Percentiles rank a stretch among this genome's conserved stretches.
Conservation (phyloP, 208 protist genomes). For the Novymonas esmeraldas region DNA sequence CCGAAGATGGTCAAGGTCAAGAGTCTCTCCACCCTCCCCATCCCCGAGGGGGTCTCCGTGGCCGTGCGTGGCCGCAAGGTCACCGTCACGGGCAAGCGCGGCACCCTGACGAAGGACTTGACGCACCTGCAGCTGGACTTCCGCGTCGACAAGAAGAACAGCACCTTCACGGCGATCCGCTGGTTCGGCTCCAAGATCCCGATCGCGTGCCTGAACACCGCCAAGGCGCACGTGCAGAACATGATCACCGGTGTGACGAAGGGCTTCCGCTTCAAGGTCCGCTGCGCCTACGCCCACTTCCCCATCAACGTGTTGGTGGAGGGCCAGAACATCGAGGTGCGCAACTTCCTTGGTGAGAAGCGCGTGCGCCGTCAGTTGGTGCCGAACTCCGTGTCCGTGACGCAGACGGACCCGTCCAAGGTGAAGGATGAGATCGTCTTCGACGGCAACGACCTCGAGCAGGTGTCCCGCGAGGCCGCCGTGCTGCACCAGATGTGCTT, state of each 20-base stretch:
- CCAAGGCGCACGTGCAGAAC: conserved; percentile 97
- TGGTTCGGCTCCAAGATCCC: conserved; percentile 97
- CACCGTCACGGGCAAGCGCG: conserved; percentile 96
- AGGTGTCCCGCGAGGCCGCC: conserved; percentile 94
- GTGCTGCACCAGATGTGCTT: conserved; percentile 95
- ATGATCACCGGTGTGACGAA: conserved; percentile 99
- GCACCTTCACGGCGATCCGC: conserved; percentile 83
- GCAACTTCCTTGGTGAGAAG: conserved; percentile 99
- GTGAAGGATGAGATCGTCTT: conserved; percentile 99
- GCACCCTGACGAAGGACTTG: conserved; percentile 94
- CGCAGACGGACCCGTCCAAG: conserved; percentile 79
- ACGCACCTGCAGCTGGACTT: conserved; percentile 93
- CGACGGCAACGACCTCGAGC: conserved; percentile 94
- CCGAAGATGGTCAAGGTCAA: conserved; percentile 91
- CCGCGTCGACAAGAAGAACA: conserved; percentile 64
- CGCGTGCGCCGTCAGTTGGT: conserved; percentile 92
- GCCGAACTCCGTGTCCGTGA: conserved; percentile 89
- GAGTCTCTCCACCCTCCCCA: conserved; percentile 56
- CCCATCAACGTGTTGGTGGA: conserved; percentile 98
- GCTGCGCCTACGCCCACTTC: conserved; percentile 99
- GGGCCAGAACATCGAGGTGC: conserved; percentile 96
- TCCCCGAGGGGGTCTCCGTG: conserved; percentile 74
- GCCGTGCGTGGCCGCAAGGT: conserved; percentile 74
- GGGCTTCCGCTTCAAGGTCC: conserved; percentile 99
- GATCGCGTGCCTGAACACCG: conserved; percentile 96